phyloP scores from a whole-genome alignment of 2,329 filamentous ascomycete species.

The Phialophora expanda region DNA sequence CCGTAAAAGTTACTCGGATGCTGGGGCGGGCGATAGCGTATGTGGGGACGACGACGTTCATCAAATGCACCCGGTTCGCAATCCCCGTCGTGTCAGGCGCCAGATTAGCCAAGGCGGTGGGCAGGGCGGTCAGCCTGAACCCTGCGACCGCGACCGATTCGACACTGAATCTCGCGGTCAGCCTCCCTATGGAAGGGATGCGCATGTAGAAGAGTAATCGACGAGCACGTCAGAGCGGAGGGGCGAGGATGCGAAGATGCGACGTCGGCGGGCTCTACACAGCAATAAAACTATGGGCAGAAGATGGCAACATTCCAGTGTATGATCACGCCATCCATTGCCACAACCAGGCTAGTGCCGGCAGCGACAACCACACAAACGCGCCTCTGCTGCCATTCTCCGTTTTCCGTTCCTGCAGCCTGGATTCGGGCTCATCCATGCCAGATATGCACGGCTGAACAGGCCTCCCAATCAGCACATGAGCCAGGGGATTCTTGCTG shows the following conservation, averaged over 20 bases:
- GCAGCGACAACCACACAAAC: conserved; percentile 4
- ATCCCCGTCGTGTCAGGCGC: background rate
- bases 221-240: conserved; percentile 4
- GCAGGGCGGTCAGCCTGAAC: conserved; percentile 22
- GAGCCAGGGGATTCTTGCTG: background rate
- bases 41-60: conserved; percentile 29
- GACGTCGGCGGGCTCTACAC: background rate
- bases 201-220: background rate
- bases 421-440: conserved; percentile 6
- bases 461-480: conserved; percentile 2
- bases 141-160: background rate
- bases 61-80: conserved; percentile 1
- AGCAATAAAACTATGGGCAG: background rate
- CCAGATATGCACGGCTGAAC: conserved; percentile 6
- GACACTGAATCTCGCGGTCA: background rate
- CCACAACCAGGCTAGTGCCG: conserved; percentile 28
- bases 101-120: conserved; percentile 7
- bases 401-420: background rate
- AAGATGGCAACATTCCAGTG: conserved; percentile 31
- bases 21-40: conserved; percentile 32
- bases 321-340: conserved; percentile 35
- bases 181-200: background rate
- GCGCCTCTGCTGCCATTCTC: background rate
- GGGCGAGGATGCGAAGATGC: background rate
- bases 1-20: conserved; percentile 6